Base-by-base conservation (phyloP, 2,329 filamentous ascomycete species). In the Fusarium sp. region DNA sequence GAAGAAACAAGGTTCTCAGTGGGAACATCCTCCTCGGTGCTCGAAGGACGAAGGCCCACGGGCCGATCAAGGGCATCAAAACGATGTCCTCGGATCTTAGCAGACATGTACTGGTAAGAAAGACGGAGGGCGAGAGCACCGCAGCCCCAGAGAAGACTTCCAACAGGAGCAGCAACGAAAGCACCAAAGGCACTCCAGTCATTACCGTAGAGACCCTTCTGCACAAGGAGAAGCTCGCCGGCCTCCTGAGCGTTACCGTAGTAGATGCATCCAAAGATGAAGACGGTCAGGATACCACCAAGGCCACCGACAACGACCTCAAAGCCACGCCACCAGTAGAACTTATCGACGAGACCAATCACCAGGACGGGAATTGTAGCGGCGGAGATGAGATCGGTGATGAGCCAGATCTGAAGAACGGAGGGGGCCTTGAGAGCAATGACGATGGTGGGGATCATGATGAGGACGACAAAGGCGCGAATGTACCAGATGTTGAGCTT, bases 101-200 rank as follows among this genome's bases (percentile, higher is more conserved):
- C 89, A 70, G 83, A 75, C 31, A 86, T 65, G 76, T 85, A 94
- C 74, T 91, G 89, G 57, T 88, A 87, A 0, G 82, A 79, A 44
- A 95, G 80, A 33, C 93, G 87, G 45, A 91, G 75, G 20, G 77
- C 85, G 39, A 93, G 86, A 10, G 91, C 92, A 5, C 85, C 87
- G 45, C 91, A 86, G 2, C 90, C 92, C 88, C 91, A 95, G 38
- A 95, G 82, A 24, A 95, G 77, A 28, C 92, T 92, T 3, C 93
- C 93, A 5, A 95, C 82, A 1, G 93, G 93, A 0, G 93, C 93
- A 15, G 92, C 92, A 9, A 95, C 91, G 77, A 95, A 96, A 9
- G 93, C 93, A 75, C 93, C 93, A 80, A 96, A 96, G 4, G 89
- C 92, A 70, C 90, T 92, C 94, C 94, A 96, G 80, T 95, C 93